A percentile compares a stretch with the other conserved stretches of the same genome.
These are phyloP conservation scores for Leptographium flavum DNA, from an alignment of 2,329 filamentous ascomycete genomes.

Conservation along the genomic window DNA sequence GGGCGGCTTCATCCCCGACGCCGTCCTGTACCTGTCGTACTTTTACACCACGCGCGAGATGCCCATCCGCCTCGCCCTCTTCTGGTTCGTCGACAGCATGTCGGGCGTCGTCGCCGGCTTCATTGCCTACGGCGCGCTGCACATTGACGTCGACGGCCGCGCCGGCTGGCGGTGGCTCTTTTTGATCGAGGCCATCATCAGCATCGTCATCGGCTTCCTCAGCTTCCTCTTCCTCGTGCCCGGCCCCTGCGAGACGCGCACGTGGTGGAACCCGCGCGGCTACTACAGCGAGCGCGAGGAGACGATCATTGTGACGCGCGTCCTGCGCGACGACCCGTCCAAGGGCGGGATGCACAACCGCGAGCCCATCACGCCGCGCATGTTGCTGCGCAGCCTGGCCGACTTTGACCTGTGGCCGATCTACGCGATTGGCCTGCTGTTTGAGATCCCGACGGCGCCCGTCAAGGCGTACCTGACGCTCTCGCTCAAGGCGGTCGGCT, in stretches of 20 bases:
- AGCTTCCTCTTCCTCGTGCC: slow-evolving; percentile 41
- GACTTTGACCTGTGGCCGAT: slow-evolving; percentile 24
- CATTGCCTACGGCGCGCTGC: slow-evolving; percentile 22
- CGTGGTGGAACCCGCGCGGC: slow-evolving; percentile 36
- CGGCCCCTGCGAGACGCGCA: slow-evolving; percentile 32
- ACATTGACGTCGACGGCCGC: slow-evolving; percentile 22
- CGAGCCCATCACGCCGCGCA: slow-evolving; percentile 32
- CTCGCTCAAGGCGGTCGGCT: slow-evolving; percentile 39
- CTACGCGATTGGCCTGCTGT: slow-evolving; percentile 37
- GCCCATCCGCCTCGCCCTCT: slow-evolving; percentile 17
- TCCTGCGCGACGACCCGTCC: slow-evolving; percentile 42
- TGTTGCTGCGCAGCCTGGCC: slow-evolving; percentile 34
- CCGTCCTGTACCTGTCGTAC: slow-evolving; percentile 19
- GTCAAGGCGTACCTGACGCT: slow-evolving; percentile 43
- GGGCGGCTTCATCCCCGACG: slow-evolving; percentile 5
- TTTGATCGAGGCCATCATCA: slow-evolving; percentile 39
- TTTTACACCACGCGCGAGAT: slow-evolving; percentile 19
- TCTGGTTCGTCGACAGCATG: slow-evolving; percentile 15
- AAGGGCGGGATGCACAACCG: slow-evolving; percentile 48
- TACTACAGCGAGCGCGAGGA: slow-evolving; percentile 46
- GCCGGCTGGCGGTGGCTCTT: slow-evolving; percentile 34
- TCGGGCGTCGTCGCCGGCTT: slow-evolving; percentile 21
- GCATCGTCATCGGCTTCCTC: slow-evolving; percentile 32
- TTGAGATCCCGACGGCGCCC: slow-evolving; percentile 36
- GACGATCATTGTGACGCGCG: slow-evolving; percentile 44